Evolutionary conservation across 305 asterid species (phyloP).

Genomic region (Stenogyne calaminthoides): DNA sequence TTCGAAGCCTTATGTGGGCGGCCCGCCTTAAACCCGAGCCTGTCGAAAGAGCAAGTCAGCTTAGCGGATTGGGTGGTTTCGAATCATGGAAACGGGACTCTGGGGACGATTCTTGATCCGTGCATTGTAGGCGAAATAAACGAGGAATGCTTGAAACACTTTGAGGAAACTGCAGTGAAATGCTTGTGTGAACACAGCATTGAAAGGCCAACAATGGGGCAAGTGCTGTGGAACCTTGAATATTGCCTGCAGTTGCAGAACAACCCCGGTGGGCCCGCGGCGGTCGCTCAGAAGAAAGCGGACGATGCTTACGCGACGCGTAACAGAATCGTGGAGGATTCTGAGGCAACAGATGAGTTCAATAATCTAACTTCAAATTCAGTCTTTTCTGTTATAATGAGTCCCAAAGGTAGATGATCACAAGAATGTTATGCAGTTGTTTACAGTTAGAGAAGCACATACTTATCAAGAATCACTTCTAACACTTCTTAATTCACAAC

Average conservation of each 20-base stretch:
- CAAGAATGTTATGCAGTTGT: not conserved
- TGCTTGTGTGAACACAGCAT: constrained; percentile 59
- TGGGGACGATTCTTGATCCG: constrained; percentile 50
- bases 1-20: constrained; percentile 68
- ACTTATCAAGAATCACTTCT: not conserved
- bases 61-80: constrained; percentile 61
- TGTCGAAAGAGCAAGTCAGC: constrained; percentile 59
- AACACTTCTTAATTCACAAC: not conserved
- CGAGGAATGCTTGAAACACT: constrained; percentile 50
- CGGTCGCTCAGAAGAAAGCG: constrained; percentile 42
- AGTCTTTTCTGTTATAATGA: not conserved
- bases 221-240: constrained; percentile 68
- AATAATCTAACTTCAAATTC: not conserved
- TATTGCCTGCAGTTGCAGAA: constrained; percentile 45
- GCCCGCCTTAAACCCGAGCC: constrained; percentile 53
- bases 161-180: constrained; percentile 44
- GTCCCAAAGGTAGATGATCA: not conserved
- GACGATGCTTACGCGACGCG: constrained; percentile 37
- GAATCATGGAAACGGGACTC: constrained; percentile 31
- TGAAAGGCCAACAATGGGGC: constrained; percentile 71
- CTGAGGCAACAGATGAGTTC: not conserved
- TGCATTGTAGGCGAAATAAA: constrained; percentile 40
- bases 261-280: constrained; percentile 37
- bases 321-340: constrained; percentile 36
- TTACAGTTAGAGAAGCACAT: not conserved